A percentile compares a stretch with the other conserved stretches of the same genome.
phyloP scores from a whole-genome alignment of 2,329 filamentous ascomycete genomes.

The Penicillium janthinellum region DNA sequence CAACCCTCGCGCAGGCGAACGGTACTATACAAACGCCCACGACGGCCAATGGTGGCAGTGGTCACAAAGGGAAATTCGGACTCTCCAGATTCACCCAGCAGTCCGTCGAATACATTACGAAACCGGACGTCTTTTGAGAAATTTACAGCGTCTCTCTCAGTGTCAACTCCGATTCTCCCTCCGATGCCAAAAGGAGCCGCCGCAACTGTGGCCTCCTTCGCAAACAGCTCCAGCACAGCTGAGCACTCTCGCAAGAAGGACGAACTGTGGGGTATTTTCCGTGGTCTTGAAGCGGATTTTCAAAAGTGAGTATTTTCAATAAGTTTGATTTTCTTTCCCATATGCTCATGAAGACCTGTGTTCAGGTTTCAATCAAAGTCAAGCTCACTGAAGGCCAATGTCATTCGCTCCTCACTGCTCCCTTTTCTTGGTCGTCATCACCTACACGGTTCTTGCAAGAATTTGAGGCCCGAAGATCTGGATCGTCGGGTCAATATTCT shows the following conservation, averaged over 20 bases:
- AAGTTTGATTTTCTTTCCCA: too few relatives aligned
- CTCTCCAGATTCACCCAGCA: conserved; percentile 38
- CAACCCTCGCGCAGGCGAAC: conserved; percentile 34
- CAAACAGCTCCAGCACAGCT: conserved; percentile 26
- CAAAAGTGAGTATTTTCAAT: conserved; percentile 55
- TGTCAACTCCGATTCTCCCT: conserved; percentile 51
- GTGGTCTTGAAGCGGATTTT: conserved; percentile 68
- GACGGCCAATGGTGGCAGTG: conserved; percentile 45
- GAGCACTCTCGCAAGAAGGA: conserved; percentile 62
- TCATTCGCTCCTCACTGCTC: conserved; percentile 71
- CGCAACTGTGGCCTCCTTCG: conserved; percentile 37
- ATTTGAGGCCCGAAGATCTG: conserved; percentile 74
- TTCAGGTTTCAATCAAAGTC: conserved; percentile 71
- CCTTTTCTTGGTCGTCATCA: conserved; percentile 75
- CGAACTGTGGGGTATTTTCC: conserved; percentile 69
- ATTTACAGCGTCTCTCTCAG: conserved; percentile 43
- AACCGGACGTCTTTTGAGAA: conserved; percentile 51
- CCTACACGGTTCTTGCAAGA: conserved; percentile 65
- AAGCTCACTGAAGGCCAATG: conserved; percentile 71
- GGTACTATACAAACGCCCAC: conserved; percentile 39
- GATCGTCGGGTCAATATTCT: conserved; percentile 77
- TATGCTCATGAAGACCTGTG: conserved; percentile 15
- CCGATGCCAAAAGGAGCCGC: conserved; percentile 50
- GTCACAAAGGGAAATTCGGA: conserved; percentile 40
- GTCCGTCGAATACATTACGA: conserved; percentile 45